These are phyloP conservation scores for Rosellinia necatrix DNA, from an alignment of 2,329 filamentous ascomycete genomes.

Conservation along the genomic window DNA sequence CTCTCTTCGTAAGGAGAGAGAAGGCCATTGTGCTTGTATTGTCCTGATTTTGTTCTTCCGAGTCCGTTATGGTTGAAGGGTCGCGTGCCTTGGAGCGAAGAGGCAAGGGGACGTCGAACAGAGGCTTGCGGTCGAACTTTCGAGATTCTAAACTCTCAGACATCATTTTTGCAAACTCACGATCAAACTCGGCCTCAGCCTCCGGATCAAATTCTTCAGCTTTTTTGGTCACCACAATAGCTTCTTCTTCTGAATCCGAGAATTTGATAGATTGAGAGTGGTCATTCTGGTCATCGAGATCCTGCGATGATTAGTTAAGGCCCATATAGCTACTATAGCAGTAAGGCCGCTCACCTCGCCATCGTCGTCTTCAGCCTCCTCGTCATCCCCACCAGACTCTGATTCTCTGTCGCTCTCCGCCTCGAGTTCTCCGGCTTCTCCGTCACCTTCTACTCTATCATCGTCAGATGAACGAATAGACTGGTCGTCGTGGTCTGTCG, in stretches of 20 bases:
- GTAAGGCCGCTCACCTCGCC: conserved; percentile 51
- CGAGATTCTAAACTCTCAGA: conserved; percentile 92
- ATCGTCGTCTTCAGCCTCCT: conserved; percentile 49
- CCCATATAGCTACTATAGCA: neutral
- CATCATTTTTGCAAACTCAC: conserved; percentile 98
- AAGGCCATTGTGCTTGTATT: conserved; percentile 85
- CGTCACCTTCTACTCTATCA: conserved; percentile 63
- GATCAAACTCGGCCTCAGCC: conserved; percentile 95
- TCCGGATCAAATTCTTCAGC: conserved; percentile 91
- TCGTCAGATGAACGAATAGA: conserved; percentile 76
- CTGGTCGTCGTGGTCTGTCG: conserved; percentile 71
- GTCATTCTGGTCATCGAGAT: conserved; percentile 48
- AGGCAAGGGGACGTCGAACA: conserved; percentile 97
- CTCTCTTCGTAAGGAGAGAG: conserved; percentile 91
- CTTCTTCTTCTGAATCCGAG: conserved; percentile 79
- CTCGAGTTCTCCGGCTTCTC: conserved; percentile 66
- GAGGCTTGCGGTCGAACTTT: conserved; percentile 91
- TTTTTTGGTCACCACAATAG: conserved; percentile 87
- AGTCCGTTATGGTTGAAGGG: conserved; percentile 41
- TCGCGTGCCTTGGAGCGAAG: conserved; percentile 77
- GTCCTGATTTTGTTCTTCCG: conserved; percentile 45
- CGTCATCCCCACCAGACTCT: conserved; percentile 63
- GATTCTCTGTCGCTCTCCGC: conserved; percentile 63
- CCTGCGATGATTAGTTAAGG: conserved; percentile 40
- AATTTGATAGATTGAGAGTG: conserved; percentile 54